These are phyloP conservation scores for Meripilus lineatus DNA, from an alignment of 1,284 basidiomycete species.

Conservation along the genomic window DNA sequence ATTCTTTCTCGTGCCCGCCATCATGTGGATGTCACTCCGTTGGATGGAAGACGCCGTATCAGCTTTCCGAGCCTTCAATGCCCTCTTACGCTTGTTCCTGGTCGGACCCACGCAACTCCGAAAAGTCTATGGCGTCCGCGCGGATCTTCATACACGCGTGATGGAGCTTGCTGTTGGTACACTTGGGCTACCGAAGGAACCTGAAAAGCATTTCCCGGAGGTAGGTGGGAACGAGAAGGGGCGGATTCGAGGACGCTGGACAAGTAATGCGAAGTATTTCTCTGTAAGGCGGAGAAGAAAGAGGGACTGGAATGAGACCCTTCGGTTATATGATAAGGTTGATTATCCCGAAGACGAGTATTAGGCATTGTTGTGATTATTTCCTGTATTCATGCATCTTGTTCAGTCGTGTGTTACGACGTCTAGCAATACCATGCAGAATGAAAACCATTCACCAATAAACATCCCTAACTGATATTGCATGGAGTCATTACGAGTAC, in stretches of 20 bases:
- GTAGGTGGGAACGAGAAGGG: conserved; percentile 61
- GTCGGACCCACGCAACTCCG: conserved; percentile 56
- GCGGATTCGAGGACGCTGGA: conserved; percentile 59
- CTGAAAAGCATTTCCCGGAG: conserved; percentile 57
- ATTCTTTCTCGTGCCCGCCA: conserved; percentile 52
- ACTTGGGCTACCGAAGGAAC: conserved; percentile 62
- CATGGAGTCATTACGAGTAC: no score
- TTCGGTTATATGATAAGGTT: conserved; percentile 73
- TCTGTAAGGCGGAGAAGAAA: conserved; percentile 73
- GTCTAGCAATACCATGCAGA: no score
- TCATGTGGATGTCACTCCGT: conserved; percentile 84
- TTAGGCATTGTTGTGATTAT: conserved; percentile 6
- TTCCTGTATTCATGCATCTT: neutral
- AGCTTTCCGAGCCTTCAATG: conserved; percentile 64
- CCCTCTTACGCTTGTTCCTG: conserved; percentile 57
- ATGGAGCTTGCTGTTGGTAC: conserved; percentile 57
- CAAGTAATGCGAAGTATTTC: conserved; percentile 68
- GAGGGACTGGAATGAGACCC: conserved; percentile 83
- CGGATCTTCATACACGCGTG: conserved; percentile 54
- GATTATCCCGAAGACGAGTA: conserved; percentile 59
- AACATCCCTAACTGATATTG: no score
- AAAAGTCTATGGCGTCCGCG: conserved; percentile 46
- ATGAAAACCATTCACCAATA: no score
- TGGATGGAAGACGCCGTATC: conserved; percentile 84
- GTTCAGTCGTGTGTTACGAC: no score